phyloP scores from a whole-genome alignment of 2,329 filamentous ascomycete genomes.

The Tothia fuscella region DNA sequence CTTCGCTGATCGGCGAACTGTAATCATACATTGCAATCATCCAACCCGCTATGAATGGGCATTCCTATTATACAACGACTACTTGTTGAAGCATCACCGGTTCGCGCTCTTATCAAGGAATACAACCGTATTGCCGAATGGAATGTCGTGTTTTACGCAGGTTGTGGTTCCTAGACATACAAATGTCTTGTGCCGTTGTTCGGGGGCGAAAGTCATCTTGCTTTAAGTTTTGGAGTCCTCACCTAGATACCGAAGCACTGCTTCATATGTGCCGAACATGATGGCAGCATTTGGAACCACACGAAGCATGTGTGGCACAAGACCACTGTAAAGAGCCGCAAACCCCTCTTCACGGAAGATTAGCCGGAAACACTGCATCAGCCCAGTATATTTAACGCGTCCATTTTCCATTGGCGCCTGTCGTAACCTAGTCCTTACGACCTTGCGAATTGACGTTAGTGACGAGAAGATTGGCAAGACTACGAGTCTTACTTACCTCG shows the following conservation, averaged over 20 bases:
- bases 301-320: conserved; percentile 82
- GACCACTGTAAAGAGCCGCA: conserved; percentile 73
- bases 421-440: conserved; percentile 71
- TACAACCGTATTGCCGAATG: no score
- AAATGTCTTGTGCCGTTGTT: no score
- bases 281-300: conserved; percentile 89
- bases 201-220: no score
- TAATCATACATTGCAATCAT: no score
- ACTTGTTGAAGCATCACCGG: no score
- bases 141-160: no score
- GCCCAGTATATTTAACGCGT: conserved; percentile 72
- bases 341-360: conserved; percentile 85
- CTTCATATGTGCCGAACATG: conserved; percentile 80
- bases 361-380: conserved; percentile 77
- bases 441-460: conserved; percentile 31
- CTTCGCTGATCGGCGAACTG: no score
- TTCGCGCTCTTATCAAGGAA: no score
- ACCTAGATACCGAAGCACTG: conserved; percentile 36
- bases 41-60: no score
- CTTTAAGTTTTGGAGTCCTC: conserved; percentile 6
- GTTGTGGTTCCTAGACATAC: no score
- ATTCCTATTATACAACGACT: no score
- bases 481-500: conserved; percentile 46
- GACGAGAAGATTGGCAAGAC: background rate
- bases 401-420: conserved; percentile 67